A percentile compares a stretch with the other conserved stretches of the same genome.
Conservation (phyloP, 495 filamentous ascomycete genomes). For the Penicillium soppii region DNA sequence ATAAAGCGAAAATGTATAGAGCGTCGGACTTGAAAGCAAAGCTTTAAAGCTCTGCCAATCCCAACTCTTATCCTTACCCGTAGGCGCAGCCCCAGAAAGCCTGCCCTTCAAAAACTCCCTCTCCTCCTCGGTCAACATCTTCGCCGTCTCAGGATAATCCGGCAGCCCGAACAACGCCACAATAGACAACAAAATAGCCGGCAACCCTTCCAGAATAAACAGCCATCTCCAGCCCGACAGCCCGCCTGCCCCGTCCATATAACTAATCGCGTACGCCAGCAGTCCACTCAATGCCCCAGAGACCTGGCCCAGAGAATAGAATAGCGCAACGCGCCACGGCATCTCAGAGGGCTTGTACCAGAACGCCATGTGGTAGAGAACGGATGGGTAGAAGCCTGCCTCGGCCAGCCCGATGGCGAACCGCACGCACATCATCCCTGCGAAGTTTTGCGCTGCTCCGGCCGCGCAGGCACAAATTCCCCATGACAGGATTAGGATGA, state of each 20-base stretch:
- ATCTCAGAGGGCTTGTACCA: conserved; percentile 41
- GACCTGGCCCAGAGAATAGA: conserved; percentile 37
- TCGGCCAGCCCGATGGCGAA: conserved; percentile 43
- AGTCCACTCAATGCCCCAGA: conserved; percentile 38
- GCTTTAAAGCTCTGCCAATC: conserved; percentile 24
- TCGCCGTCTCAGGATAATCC: conserved; percentile 41
- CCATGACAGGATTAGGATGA: conserved; percentile 40
- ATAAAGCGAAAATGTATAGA: conserved; percentile 36
- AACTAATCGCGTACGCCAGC: conserved; percentile 41
- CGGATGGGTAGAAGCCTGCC: conserved; percentile 39
- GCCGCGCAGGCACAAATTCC: conserved; percentile 37
- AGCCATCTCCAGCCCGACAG: conserved; percentile 46
- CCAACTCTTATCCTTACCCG: conserved; percentile 28
- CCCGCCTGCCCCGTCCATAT: conserved; percentile 34
- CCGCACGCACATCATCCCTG: conserved; percentile 40
- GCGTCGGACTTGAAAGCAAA: conserved; percentile 31
- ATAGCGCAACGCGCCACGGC: conserved; percentile 35
- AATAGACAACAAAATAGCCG: conserved; percentile 34
- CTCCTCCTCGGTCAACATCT: conserved; percentile 39
- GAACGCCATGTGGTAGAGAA: conserved; percentile 42
- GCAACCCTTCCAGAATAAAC: conserved; percentile 46
- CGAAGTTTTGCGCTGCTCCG: conserved; percentile 34
- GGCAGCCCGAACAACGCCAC: conserved; percentile 39
- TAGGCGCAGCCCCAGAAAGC: conserved; percentile 16
- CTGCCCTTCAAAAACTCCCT: conserved; percentile 25